phyloP scores from a whole-genome alignment of 1,139 yeast species.

The Zygoascus hellenicus region DNA sequence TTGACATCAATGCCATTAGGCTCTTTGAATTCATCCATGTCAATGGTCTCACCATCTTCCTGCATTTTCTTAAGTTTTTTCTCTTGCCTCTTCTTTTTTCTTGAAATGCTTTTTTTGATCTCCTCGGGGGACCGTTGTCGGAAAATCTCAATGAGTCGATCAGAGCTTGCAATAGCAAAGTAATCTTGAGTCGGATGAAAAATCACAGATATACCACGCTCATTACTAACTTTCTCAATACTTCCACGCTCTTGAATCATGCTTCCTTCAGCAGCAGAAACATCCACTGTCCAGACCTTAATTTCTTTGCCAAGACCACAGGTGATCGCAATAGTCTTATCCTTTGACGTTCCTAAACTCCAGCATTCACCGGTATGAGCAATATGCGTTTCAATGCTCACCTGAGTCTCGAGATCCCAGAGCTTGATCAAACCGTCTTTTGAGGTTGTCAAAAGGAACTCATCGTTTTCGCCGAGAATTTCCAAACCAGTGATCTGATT shows the following conservation, averaged over 20 bases:
- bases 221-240: conserved; percentile 72
- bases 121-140: conserved; percentile 75
- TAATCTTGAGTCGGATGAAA: conserved; percentile 45
- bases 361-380: conserved; percentile 95
- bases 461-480: conserved; percentile 41
- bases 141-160: conserved; percentile 75
- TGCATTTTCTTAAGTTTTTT: conserved; percentile 3
- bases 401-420: conserved; percentile 89
- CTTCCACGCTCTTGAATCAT: conserved; percentile 60
- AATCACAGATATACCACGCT: conserved; percentile 59
- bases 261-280: conserved; percentile 41
- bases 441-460: conserved; percentile 68
- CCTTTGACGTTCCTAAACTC: conserved; percentile 53
- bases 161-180: conserved; percentile 70
- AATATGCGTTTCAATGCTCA: conserved; percentile 89
- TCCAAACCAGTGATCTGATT: conserved; percentile 75
- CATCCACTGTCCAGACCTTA: conserved; percentile 71
- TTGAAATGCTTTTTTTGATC: conserved; percentile 66
- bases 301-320: conserved; percentile 77
- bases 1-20: conserved; percentile 17
- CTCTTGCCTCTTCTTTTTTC: conserved; percentile 67
- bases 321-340: conserved; percentile 44
- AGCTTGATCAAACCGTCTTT: conserved; percentile 88
- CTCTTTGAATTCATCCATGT: neutral
- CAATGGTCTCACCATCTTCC: conserved; percentile 5